A percentile compares a stretch with the other conserved stretches of the same genome.
These are phyloP conservation scores for Diaporthe sp. DNA, from an alignment of 2,329 filamentous ascomycete species.

Conservation along the genomic window DNA sequence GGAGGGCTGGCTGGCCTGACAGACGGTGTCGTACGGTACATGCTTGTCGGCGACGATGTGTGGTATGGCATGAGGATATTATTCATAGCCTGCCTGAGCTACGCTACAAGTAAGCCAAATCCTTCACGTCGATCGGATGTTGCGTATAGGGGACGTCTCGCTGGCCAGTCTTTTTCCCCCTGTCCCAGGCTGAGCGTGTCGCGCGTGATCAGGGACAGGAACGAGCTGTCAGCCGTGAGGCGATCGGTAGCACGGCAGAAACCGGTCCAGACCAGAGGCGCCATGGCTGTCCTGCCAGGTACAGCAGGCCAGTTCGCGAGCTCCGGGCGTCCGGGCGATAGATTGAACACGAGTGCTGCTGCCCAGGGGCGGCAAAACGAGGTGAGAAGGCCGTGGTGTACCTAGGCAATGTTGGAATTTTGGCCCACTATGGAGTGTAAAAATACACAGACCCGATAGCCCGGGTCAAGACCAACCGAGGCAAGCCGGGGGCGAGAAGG, in stretches of 20 bases:
- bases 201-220: neutral
- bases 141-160: neutral
- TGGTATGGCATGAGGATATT: neutral
- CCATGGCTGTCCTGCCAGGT: neutral
- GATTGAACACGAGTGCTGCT: neutral
- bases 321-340: neutral
- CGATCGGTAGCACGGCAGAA: neutral
- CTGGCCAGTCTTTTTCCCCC: neutral
- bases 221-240: conserved; percentile 7
- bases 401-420: neutral
- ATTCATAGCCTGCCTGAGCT: neutral
- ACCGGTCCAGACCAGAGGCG: neutral
- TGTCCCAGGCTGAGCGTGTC: neutral
- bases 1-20: too few relatives aligned
- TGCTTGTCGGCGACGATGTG: neutral
- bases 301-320: neutral
- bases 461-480: conserved; percentile 25
- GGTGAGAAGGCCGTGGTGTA: neutral
- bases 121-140: neutral
- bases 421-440: neutral
- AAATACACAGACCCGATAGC: neutral
- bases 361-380: neutral
- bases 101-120: neutral
- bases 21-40: neutral
- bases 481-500: neutral